Evolutionary conservation across 495 filamentous ascomycete species (phyloP).

Genomic region (Parmelia sp.): DNA sequence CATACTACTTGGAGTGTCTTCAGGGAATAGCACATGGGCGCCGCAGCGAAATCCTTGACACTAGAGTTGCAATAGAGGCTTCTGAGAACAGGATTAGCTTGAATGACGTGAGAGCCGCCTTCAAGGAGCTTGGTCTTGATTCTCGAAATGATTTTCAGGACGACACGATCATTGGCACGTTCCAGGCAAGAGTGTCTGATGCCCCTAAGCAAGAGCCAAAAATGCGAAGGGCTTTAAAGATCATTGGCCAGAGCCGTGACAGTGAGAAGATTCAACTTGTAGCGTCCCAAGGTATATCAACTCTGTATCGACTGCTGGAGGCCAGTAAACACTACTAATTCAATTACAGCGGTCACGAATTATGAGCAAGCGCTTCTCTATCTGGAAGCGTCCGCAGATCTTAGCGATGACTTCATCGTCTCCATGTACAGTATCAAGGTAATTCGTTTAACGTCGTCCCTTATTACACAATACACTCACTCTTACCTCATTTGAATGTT

Average conservation of each 20-base stretch:
- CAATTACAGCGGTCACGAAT: conserved; percentile 44
- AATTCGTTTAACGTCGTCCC: background rate
- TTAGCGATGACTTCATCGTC: conserved; percentile 53
- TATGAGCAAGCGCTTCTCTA: conserved; percentile 56
- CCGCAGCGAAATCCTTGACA: conserved; percentile 36
- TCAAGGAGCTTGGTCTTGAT: conserved; percentile 46
- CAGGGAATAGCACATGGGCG: conserved; percentile 37
- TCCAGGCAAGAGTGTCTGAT: conserved; percentile 47
- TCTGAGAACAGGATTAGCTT: conserved; percentile 38
- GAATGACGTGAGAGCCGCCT: conserved; percentile 42
- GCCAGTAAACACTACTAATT: conserved; percentile 6
- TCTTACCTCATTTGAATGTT: background rate
- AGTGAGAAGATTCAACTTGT: conserved; percentile 50
- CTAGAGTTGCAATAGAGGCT: conserved; percentile 35
- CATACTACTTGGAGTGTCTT: conserved; percentile 47
- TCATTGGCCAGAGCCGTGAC: conserved; percentile 46
- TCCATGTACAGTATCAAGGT: conserved; percentile 55
- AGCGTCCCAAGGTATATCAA: conserved; percentile 47
- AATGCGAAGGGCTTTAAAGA: conserved; percentile 46
- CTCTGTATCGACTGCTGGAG: background rate
- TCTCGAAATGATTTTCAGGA: conserved; percentile 39
- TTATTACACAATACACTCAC: conserved; percentile 1
- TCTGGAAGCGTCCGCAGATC: conserved; percentile 44
- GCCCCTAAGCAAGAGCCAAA: conserved; percentile 42
- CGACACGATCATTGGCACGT: conserved; percentile 52